Evolutionary conservation across 306 rosid genomes (phyloP), one percentile per base, ranked within the genome.

Genomic region (Nissolia schottii): DNA sequence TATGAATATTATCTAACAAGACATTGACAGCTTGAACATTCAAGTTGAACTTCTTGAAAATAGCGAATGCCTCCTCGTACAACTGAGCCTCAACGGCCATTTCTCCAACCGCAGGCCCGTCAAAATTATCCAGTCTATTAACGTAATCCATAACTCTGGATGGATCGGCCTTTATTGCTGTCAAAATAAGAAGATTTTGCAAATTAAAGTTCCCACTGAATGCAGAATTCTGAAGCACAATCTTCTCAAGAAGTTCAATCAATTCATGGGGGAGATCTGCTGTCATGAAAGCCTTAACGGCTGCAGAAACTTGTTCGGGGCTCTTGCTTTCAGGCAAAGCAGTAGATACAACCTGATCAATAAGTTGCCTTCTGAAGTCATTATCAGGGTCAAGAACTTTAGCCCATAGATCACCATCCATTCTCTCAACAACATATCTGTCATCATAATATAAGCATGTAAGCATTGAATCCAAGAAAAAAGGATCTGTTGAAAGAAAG

Each of bases 291-390:
- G 97, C 99, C 82, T 92, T 95, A 67, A 95, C 99, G 73, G 99
- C 71, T 23, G 97, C 99, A 82, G 99, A 95, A 79, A 95, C 99
- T 79, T 95, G 99, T 78, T 95, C 99, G 1, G 99, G 99, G 82
- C 97, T 95, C 84, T 93, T 92, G 89, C 97, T 95, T 85, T 95
- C 99, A 4, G 99, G 99, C 87, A 95, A 82, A 79, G 99, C 99
- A 25, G 99, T 95, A 70, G 99, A 92, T 62, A 95, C 97, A 80
- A 95, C 99, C 84, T 95, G 99, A 87, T 91, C 99, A 23, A 95
- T 95, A 66, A 95, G 96, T 80, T 95, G 99, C 84, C 97, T 91
- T 81, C 99, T 89, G 64, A 65, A 92, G 5, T 59, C 96, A 88
- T 95, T 95, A 14, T 95, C 97, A 69, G 99, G 97, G 55, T 65